Evolutionary conservation across 2,329 filamentous ascomycete species (phyloP), one percentile per base, ranked within the genome.

Genomic region (Paracoccidioides lutzii): DNA sequence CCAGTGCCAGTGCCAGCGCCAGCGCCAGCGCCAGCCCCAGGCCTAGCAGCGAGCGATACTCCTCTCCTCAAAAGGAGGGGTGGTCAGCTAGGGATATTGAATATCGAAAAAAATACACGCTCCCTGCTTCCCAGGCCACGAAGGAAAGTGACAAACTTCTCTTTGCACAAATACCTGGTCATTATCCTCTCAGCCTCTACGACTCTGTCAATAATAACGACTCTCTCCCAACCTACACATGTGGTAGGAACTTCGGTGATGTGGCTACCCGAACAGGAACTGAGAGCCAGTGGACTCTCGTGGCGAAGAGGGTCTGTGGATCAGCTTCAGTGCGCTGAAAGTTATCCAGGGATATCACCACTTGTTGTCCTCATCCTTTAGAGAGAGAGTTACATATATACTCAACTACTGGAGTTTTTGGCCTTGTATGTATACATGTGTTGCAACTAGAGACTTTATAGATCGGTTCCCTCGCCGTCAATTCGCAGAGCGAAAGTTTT

Each of bases 131-230:
- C 37, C 15, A 14, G 12, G 14, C 52, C 3, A n/a, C 28, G 6
- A 53, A 55, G 28, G 51, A 53, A 4, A 55, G 57, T 52, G 59
- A 58, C 37, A 56, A 60, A 48, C 49, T 59, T 32, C 59, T 59
- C 38, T 60, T 59, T 40, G 59, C 58, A 8, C 58, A 61, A 50
- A 10, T 61, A 43, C 59, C 59, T 5, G 59, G 59, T 30, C 59
- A 61, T 53, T 59, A 61, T 41, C 35, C 40, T 5, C 50, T 54
- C 22, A 55, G 54, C 41, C n/a, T 43, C n/a, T 58, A 49, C 51
- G 50, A 54, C 44, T 37, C 49, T 15, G 37, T 43, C 38, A 59
- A 59, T 32, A 35, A 57, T 32, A 48, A 55, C 14, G 35, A 59
- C 12, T 10, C 35, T 40, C 58, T 59, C 10, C 58, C 58, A 33